Evolutionary conservation across 768 basidiomycete species (phyloP), one percentile per base, ranked within the genome.

Genomic region (Mycena polygramma): DNA sequence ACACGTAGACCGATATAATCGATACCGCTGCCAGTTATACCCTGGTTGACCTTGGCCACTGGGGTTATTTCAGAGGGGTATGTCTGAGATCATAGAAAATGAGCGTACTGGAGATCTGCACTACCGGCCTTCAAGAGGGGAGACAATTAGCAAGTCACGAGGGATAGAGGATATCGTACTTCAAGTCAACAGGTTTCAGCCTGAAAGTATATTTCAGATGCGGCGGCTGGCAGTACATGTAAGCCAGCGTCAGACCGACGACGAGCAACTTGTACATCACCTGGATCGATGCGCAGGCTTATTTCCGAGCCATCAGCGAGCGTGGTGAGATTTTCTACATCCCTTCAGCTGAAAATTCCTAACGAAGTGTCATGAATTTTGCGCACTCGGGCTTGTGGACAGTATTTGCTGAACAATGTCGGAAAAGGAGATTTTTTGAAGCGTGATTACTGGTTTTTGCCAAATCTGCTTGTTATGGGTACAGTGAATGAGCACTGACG

Each of bases 41-140:
- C 45, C n/a, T 48, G 43, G 58, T 65, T 64, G 17, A 65, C 58
- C 36, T 61, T 64, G 13, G 58, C 53, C 58, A 65, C 69, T 70
- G 13, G 11, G 15, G 4, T n/a, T 39, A 15, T 24, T 3, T 65
- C 20, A 65, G 30, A 30, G 30, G 30, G 2, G 45, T 22, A 17
- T 2, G 0, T 49, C 7, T 6, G 13, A 53, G 7, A 45, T 5
- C 8, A 10, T 4, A 51, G 2, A 17, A 2, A 20, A 13, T 19
- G 2, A 15, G 54, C 68, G 9, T 20, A 57, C 69, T 61, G 20
- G 69, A 70, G 54, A 70, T 61, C 1, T 65, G 49, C 7, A 65
- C 22, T 24, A 53, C 57, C 14, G 63, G 52, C 46, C 69, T 70
- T 35, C 20, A 8, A 41, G 24, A 49, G 46, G 46, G 9, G 4